Evolutionary conservation across 495 filamentous ascomycete species (phyloP), one percentile per base, ranked within the genome.

Genomic region (Neurospora sp.): DNA sequence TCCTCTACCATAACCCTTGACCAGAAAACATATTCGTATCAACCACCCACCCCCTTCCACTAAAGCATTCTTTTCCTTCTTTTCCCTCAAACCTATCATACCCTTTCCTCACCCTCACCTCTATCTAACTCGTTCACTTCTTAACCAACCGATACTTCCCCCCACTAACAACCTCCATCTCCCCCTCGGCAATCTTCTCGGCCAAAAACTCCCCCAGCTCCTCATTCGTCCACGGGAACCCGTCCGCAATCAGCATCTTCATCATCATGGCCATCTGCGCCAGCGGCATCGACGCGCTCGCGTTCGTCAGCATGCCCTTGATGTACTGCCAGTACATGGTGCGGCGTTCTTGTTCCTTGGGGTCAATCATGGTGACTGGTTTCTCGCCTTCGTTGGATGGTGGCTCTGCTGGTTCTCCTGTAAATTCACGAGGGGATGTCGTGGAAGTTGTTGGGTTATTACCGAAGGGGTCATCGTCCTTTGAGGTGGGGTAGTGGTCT

Each of bases 251-350:
- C 38, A 93, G 86, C 85, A 99, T 91, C 79, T 91, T 92, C 85
- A 99, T 84, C 93, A 98, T 97, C 91, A 94, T 95, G 5, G 89
- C 85, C 73, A 99, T 94, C 81, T 92, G 89, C 77, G 87, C 87
- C 74, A 93, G 78, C 68, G 91, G 88, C 91, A 97, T 96, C 40
- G 82, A 77, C 39, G 90, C 83, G 7, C 91, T 92, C 72, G 91
- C 87, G 79, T 98, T 98, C 73, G 92, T 98, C 82, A 99, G 83
- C 95, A 99, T 98, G 65, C 92, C 93, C 69, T 92, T 84, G 73
- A 99, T 93, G 78, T 96, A 98, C 78, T 93, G 90, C 90, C 90
- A 92, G 83, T 97, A 96, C 44, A 97, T 85, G 70, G 88, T 87
- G 69, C 91, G 91, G 78, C 94, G 94, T 83, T 96, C 93, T 79